Conservation (phyloP, 176 grass and related monocot species). For the Carex scoparia region DNA sequence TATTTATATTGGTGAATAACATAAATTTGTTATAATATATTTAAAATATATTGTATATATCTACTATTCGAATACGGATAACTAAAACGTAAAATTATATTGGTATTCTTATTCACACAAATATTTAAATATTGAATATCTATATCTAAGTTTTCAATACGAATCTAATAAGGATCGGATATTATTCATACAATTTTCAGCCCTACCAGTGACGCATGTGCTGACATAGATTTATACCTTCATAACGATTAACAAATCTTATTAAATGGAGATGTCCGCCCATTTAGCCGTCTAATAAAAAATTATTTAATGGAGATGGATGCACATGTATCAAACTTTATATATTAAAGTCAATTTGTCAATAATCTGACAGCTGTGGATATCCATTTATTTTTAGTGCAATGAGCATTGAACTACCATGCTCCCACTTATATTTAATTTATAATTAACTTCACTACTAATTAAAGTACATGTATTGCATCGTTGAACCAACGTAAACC, state of each 20-base stretch:
- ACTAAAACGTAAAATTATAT: too few species aligned
- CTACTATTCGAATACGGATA: too few species aligned
- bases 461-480: background rate
- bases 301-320: background rate
- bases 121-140: too few species aligned
- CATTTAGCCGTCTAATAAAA: background rate
- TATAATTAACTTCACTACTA: background rate
- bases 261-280: background rate
- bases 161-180: too few species aligned
- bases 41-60: too few species aligned
- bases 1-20: too few species aligned
- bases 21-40: too few species aligned
- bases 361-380: background rate
- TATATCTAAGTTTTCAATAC: too few species aligned
- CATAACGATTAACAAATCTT: background rate
- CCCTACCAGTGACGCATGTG: constrained; percentile 7
- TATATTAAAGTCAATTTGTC: background rate
- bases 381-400: background rate
- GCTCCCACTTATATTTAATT: background rate
- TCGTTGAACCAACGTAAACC: background rate
- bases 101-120: too few species aligned
- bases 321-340: background rate
- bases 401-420: background rate
- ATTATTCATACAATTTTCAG: too few species aligned
- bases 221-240: background rate